Percentiles rank a stretch among this genome's conserved stretches.
Evolutionary conservation across 495 filamentous ascomycete species (phyloP).

Genomic region (Hypoxylon lienhwacheense): DNA sequence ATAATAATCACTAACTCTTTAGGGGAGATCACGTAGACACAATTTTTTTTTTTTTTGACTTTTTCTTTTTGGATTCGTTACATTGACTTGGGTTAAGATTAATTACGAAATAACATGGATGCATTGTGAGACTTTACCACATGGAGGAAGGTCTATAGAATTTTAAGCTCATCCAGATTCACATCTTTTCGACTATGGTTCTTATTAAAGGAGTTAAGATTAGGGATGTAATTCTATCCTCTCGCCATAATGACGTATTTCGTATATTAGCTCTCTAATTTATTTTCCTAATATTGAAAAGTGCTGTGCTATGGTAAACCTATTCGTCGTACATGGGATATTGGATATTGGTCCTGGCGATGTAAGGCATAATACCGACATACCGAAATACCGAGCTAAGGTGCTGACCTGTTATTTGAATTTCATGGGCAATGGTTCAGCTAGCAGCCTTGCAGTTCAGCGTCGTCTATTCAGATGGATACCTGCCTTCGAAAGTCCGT

Average conservation of each 20-base stretch:
- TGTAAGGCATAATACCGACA: not conserved
- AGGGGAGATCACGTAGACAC: slow-evolving; percentile 5
- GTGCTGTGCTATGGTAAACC: not conserved
- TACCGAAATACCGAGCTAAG: not conserved
- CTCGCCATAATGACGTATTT: slow-evolving; percentile 20
- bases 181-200: slow-evolving; percentile 17
- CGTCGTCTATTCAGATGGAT: not conserved
- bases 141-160: no score
- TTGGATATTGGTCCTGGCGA: not conserved
- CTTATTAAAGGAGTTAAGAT: slow-evolving; percentile 20
- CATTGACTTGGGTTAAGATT: no score
- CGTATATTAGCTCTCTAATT: not conserved
- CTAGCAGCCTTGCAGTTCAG: slow-evolving; percentile 13
- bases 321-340: not conserved
- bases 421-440: not conserved
- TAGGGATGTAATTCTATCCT: slow-evolving; percentile 12
- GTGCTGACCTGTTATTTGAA: slow-evolving; percentile 1
- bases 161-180: no score
- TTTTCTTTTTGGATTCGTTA: no score
- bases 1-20: slow-evolving; percentile 17
- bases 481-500: not conserved
- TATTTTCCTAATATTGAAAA: slow-evolving; percentile 4
- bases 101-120: no score
- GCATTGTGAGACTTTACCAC: no score
- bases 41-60: no score